Conservation (phyloP, 129 eudicot species). For the Logfia minima region DNA sequence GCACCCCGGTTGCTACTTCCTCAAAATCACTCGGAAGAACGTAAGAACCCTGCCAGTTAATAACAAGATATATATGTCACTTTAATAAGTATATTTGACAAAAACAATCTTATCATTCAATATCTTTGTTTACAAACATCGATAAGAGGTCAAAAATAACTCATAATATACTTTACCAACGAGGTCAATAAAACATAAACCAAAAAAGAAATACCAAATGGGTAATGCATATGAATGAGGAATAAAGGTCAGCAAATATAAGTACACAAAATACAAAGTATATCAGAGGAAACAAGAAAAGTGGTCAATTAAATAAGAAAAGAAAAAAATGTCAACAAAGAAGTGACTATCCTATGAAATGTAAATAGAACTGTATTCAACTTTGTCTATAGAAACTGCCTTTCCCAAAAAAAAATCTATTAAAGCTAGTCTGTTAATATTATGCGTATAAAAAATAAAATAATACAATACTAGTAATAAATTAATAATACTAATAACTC, state of each 20-base stretch:
- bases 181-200: neutral
- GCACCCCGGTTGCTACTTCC: constrained; percentile 93
- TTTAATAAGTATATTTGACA: neutral
- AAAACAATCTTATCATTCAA: neutral
- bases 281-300: too few species aligned
- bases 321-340: neutral
- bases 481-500: neutral
- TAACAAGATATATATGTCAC: neutral
- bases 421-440: neutral
- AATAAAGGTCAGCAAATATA: neutral
- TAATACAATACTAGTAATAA: too few species aligned
- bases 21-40: constrained; percentile 92
- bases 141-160: neutral
- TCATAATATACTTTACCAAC: neutral
- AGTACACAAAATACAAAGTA: too few species aligned
- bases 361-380: neutral
- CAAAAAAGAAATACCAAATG: neutral
- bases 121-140: neutral
- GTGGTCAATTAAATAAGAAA: too few species aligned
- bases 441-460: neutral
- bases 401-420: neutral
- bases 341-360: neutral
- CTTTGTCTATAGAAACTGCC: neutral
- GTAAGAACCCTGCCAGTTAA: constrained; percentile 51
- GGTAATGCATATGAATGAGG: neutral